Base-by-base conservation (phyloP, 2,329 filamentous ascomycete genomes). In the Dactylellina drechsleri region DNA sequence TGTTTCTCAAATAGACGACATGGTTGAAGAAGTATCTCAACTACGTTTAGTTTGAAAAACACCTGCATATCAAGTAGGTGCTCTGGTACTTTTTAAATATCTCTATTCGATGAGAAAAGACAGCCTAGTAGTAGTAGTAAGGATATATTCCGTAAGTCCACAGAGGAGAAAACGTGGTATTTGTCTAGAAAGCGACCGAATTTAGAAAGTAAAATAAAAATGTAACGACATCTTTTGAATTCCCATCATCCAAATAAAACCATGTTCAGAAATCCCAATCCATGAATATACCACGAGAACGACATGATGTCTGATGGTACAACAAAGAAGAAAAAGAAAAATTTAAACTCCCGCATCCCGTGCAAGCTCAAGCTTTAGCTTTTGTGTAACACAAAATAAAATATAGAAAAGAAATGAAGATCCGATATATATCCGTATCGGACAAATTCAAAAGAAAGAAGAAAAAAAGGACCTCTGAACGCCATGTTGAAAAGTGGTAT, bases 321-420 rank as follows among this genome's bases (percentile, higher is more conserved):
- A 49, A 57, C 28, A 40, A 70, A 40, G 50, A 43, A 47, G 26
- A 43, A 62, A 62, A 56, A 62, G n/a, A 47, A 65, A 54, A 65
- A 16, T 23, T 23, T 61, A 60, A 70, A 70, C 58, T 65, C 59
- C 66, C 66, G 59, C 59, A 71, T 41, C 62, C 66, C 66, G 66
- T 70, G 66, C 59, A 71, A 62, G 57, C 52, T 23, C 53, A 10
- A 36, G 31, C 31, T 36, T 36, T 36, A 36, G 10, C 31, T 70
- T 70, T 70, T 62, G 66, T 64, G 66, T 56, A 64, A 70, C 58
- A 62, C 50, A 50, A 47, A 50, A 36, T 2, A 36, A 36, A 7
- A 7, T 36, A 5, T 7, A 13, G 23, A 56, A 56, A 43, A 57
- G 66, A 70, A 70, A 28, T 70, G 58, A 70, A 70, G 41, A 64